Percentiles rank a stretch among this genome's conserved stretches.
These are phyloP conservation scores for Pseudocercospora ulei DNA, from an alignment of 2,329 filamentous ascomycete genomes.

Conservation along the genomic window DNA sequence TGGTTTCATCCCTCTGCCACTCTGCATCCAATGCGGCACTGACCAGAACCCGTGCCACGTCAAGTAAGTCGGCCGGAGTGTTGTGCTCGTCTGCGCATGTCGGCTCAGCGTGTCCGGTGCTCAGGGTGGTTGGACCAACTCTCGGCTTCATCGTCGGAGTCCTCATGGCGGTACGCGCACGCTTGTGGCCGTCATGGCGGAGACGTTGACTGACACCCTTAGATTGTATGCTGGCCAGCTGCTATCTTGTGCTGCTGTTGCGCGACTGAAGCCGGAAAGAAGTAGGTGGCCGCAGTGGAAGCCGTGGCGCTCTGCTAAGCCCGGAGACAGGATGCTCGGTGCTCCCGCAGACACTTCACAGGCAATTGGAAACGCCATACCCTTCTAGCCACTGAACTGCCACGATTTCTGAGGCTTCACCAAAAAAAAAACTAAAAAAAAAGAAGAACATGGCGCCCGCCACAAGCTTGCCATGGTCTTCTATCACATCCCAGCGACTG, in stretches of 20 bases:
- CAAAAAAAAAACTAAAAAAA: not conserved
- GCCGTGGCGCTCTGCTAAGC: slow-evolving; percentile 5
- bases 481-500: not conserved
- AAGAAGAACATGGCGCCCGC: not conserved
- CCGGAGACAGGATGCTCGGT: slow-evolving; percentile 27
- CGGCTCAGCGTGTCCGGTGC: too few species aligned
- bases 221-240: slow-evolving; percentile 36
- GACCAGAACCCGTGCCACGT: slow-evolving; percentile 36
- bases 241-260: slow-evolving; percentile 35
- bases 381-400: slow-evolving; percentile 29
- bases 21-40: slow-evolving; percentile 35
- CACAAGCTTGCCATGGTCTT: too few species aligned
- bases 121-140: slow-evolving; percentile 33
- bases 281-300: slow-evolving; percentile 11
- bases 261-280: slow-evolving; percentile 34
- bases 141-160: slow-evolving; percentile 33
- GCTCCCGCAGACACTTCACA: slow-evolving; percentile 31
- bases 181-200: not conserved
- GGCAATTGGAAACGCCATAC: slow-evolving; percentile 32
- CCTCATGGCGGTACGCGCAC: slow-evolving; percentile 28
- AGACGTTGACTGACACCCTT: not conserved
- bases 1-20: slow-evolving; percentile 29
- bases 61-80: slow-evolving; percentile 22
- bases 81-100: too few species aligned
- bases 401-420: too few species aligned